Base-by-base conservation (phyloP, 805 yeast genomes). In the Starmerella vaccinii region DNA sequence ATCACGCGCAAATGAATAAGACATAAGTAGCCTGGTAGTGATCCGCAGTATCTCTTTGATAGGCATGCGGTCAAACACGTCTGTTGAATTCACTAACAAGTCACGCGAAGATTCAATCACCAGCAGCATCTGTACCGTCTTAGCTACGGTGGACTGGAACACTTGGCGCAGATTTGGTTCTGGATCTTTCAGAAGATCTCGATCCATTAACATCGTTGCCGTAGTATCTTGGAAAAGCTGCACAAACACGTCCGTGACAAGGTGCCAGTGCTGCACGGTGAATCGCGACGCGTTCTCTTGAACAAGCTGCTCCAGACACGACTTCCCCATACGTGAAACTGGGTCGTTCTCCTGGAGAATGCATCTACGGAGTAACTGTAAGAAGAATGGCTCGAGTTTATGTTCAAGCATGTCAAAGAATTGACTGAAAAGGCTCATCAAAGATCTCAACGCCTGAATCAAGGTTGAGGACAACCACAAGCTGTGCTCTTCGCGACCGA, bases 301-400 rank as follows among this genome's bases (percentile, higher is more conserved):
- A 51, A 92, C 75, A 54, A 92, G 71, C 57, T 81, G 84, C 58
- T 84, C 82, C 52, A 92, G 73, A 64, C 98, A 89, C 8, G 90
- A 78, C 61, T 94, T 77, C 30, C 98, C 99, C 57, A 90, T 90
- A 60, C 95, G 76, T 0, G 97, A 94, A 60, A 94, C 88, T 0
- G 97, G 89, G 61, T 92, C 98, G 64, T 92, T 90, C 60, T 89
- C 96, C 66, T 92, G 98, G 60, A 95, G 87, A 46, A 92, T 86
- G 67, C 98, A 92, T 5, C 90, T 81, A 1, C 81, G 80, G 50
- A 92, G 68, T 47, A 94, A 72, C 18, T 78, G 79, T 65, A 94
- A 72, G 64, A 84, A 87, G 63, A 84, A 87, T 1, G 86, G 92
- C 53, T 80, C 84, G 47, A 90, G 71, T 76, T 84, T 78, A 38